A percentile compares a stretch with the other conserved stretches of the same genome.
phyloP scores from a whole-genome alignment of 1,139 yeast genomes.

The Komagataea norvegica region DNA sequence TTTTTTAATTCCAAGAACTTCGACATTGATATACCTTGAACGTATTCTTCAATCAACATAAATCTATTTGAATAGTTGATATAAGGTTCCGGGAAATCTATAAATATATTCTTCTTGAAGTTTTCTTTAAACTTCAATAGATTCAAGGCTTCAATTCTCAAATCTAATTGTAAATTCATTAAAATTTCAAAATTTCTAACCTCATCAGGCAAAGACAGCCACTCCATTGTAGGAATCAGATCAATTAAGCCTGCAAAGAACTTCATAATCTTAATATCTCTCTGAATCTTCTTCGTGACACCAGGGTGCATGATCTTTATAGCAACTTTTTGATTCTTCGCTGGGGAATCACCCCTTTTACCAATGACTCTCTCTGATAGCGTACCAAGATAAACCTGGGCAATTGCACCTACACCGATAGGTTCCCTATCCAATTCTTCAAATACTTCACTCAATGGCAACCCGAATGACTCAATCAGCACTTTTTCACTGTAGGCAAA shows the following conservation, averaged over 20 bases:
- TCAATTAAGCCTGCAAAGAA: conserved; percentile 71
- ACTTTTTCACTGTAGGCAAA: conserved; percentile 54
- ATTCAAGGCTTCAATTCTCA: conserved; percentile 85
- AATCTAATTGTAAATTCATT: conserved; percentile 85
- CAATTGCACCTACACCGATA: conserved; percentile 95
- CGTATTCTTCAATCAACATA: conserved; percentile 80
- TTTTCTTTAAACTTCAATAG: conserved; percentile 52
- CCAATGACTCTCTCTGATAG: conserved; percentile 44
- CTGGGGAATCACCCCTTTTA: conserved; percentile 30
- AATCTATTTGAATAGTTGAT: conserved; percentile 60
- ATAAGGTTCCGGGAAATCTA: conserved; percentile 80
- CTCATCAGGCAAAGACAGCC: conserved; percentile 94
- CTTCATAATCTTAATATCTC: conserved; percentile 82
- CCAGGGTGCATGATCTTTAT: conserved; percentile 89
- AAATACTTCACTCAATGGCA: conserved; percentile 67
- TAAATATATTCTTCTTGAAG: conserved; percentile 47
- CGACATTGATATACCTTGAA: conserved; percentile 80
- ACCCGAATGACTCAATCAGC: conserved; percentile 56
- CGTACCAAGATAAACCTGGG: conserved; percentile 85
- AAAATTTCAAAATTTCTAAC: conserved; percentile 81
- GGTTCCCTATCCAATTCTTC: conserved; percentile 75
- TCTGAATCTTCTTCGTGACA: conserved; percentile 63
- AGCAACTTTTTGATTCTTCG: conserved; percentile 61
- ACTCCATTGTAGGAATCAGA: conserved; percentile 87
- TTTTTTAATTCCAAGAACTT: conserved; percentile 47